Evolutionary conservation across 1,284 basidiomycete genomes (phyloP).

Genomic region (Fomitopsis palustris): DNA sequence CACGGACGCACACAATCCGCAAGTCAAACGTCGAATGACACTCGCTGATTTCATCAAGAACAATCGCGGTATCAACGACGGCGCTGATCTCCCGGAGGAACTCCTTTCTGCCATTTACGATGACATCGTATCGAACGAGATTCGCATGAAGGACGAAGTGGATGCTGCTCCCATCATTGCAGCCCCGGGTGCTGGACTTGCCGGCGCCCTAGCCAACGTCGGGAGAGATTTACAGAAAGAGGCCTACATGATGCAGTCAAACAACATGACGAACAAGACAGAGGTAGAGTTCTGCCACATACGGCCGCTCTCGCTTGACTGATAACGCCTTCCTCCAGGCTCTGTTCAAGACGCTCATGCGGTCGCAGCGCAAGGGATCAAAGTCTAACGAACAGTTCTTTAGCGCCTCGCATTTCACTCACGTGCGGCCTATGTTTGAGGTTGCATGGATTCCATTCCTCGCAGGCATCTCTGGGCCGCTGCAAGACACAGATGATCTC

Average conservation of each 20-base stretch:
- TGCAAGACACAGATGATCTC: slow-evolving; percentile 91
- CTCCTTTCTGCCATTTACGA: slow-evolving; percentile 78
- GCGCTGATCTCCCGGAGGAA: slow-evolving; percentile 83
- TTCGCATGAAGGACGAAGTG: slow-evolving; percentile 96
- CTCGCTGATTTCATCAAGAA: slow-evolving; percentile 88
- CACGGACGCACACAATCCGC: slow-evolving; percentile 93
- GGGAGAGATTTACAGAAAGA: slow-evolving; percentile 93
- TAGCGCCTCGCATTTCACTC: slow-evolving; percentile 91
- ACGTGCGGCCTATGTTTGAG: slow-evolving; percentile 97
- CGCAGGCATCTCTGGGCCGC: slow-evolving; percentile 86
- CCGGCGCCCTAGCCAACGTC: slow-evolving; percentile 80
- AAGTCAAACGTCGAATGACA: slow-evolving; percentile 91
- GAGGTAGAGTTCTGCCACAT: slow-evolving; percentile 51
- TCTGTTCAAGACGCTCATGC: slow-evolving; percentile 86
- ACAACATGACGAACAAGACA: slow-evolving; percentile 93
- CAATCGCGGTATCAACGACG: slow-evolving; percentile 94
- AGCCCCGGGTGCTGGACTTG: slow-evolving; percentile 66
- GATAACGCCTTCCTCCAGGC: slow-evolving; percentile 47
- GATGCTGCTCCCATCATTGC: slow-evolving; percentile 52
- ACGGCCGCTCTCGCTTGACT: background rate
- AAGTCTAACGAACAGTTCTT: slow-evolving; percentile 84
- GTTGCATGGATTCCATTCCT: slow-evolving; percentile 97
- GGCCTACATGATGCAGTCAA: slow-evolving; percentile 90
- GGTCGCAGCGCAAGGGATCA: slow-evolving; percentile 78
- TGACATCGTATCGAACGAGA: slow-evolving; percentile 88